phyloP scores from a whole-genome alignment of 2,329 filamentous ascomycete genomes.

The Diaporthe destruens region DNA sequence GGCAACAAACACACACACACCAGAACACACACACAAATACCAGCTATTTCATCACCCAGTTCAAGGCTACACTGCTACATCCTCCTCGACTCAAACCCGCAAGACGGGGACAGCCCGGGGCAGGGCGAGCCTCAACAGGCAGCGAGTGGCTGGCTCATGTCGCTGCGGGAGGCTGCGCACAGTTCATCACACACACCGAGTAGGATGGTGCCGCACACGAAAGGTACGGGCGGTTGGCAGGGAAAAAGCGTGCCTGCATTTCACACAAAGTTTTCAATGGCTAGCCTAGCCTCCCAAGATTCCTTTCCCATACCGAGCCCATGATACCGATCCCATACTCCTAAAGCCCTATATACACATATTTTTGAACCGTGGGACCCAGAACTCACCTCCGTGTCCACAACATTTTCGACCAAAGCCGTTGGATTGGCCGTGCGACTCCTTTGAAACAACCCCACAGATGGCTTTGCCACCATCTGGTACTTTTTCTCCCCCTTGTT shows the following conservation, averaged over 20 bases:
- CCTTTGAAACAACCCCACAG: slow-evolving; percentile 1
- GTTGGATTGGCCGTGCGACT: neutral
- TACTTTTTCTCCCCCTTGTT: slow-evolving; percentile 2
- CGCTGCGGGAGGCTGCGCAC: neutral
- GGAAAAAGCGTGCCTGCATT: neutral
- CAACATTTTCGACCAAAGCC: neutral
- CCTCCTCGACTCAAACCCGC: neutral
- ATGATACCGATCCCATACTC: neutral
- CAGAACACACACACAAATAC: neutral
- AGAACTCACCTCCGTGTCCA: neutral
- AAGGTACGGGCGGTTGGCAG: neutral
- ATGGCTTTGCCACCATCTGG: neutral
- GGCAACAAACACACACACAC: too few relatives aligned
- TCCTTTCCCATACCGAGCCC: slow-evolving; percentile 2
- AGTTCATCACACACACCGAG: neutral
- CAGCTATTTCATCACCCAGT: neutral
- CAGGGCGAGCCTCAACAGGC: too few relatives aligned
- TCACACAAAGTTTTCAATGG: slow-evolving; percentile 1
- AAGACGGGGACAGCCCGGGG: too few relatives aligned
- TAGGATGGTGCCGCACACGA: neutral
- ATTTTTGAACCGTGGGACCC: slow-evolving; percentile 4
- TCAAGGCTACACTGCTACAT: neutral
- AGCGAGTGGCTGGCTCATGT: too few relatives aligned
- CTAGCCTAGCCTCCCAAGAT: slow-evolving; percentile 1
- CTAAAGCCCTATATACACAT: slow-evolving; percentile 8